A percentile compares a stretch with the other conserved stretches of the same genome.
These are phyloP conservation scores for Pythium folliculosum DNA, from an alignment of 352 stramenopile genomes.

Conservation along the genomic window DNA sequence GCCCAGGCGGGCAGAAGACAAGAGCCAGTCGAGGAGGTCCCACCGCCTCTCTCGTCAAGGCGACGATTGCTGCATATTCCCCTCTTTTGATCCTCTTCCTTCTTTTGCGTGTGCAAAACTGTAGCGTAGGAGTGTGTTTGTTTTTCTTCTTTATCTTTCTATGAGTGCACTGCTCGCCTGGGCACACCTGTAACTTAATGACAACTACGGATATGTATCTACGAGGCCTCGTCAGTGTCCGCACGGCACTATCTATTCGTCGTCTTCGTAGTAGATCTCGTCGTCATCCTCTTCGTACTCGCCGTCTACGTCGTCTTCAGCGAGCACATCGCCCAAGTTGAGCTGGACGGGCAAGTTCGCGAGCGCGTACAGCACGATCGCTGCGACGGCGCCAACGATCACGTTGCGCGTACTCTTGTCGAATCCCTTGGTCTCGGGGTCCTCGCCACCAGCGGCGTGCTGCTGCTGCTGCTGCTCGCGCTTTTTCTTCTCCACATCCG, in stretches of 20 bases:
- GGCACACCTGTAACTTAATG: slow-evolving; percentile 34
- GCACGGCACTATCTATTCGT: slow-evolving; percentile 15
- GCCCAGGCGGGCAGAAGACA: slow-evolving; percentile 6
- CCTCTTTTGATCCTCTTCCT: slow-evolving; percentile 9
- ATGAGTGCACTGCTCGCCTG: slow-evolving; percentile 18
- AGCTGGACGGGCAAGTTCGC: slow-evolving; percentile 65
- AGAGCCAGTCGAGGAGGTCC: background rate
- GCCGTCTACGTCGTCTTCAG: slow-evolving; percentile 37
- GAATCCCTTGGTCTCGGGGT: slow-evolving; percentile 35
- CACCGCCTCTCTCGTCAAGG: background rate
- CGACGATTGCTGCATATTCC: slow-evolving; percentile 20
- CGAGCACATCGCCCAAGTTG: slow-evolving; percentile 49
- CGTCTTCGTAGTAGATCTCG: slow-evolving; percentile 35
- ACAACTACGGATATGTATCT: slow-evolving; percentile 20
- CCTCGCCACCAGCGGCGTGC: background rate
- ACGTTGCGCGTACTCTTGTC: slow-evolving; percentile 82
- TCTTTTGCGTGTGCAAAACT: slow-evolving; percentile 17
- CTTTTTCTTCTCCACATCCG: slow-evolving; percentile 58
- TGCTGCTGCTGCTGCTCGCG: slow-evolving; percentile 27
- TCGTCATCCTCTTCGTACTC: slow-evolving; percentile 46
- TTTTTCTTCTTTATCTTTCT: slow-evolving; percentile 24
- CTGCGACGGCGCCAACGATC: slow-evolving; percentile 70
- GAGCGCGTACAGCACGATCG: slow-evolving; percentile 73
- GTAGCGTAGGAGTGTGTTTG: slow-evolving; percentile 17
- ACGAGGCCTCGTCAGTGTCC: background rate